phyloP scores from a whole-genome alignment of 768 basidiomycete species.

The Pleurotus salmoneostramineus region DNA sequence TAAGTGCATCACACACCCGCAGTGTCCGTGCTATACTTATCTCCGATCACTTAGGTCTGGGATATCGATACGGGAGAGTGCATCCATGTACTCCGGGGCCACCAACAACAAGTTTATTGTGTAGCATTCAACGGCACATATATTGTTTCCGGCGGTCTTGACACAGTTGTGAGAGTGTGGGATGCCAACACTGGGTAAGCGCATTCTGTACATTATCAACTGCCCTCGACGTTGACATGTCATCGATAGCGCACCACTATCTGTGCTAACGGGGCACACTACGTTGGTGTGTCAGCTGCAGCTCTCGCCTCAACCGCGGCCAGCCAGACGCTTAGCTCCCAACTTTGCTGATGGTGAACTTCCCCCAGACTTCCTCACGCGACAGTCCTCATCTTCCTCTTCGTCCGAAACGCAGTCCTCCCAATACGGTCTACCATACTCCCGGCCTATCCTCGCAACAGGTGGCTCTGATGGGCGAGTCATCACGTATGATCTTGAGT shows the following conservation, averaged over 20 bases:
- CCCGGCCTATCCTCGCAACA: conserved; percentile 54
- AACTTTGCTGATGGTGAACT: too few relatives aligned
- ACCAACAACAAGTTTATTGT: conserved; percentile 86
- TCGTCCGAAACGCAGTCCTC: conserved; percentile 45
- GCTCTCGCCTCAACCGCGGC: neutral
- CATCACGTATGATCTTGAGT: conserved; percentile 36
- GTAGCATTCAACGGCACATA: conserved; percentile 86
- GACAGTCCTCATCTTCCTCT: conserved; percentile 21
- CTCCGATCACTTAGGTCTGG: conserved; percentile 60
- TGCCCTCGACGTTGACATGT: neutral
- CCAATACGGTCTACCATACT: conserved; percentile 25
- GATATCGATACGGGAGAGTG: conserved; percentile 88
- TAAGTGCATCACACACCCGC: conserved; percentile 27
- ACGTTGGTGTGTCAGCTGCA: conserved; percentile 84
- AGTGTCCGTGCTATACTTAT: neutral
- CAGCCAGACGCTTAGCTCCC: neutral
- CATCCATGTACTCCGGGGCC: conserved; percentile 75
- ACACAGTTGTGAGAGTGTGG: conserved; percentile 94
- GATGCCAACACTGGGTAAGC: conserved; percentile 79
- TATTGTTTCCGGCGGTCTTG: conserved; percentile 84
- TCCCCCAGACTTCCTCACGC: conserved; percentile 27
- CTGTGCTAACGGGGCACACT: conserved; percentile 87
- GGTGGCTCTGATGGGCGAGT: conserved; percentile 85
- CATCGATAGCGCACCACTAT: conserved; percentile 27
- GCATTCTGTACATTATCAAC: neutral